Conservation (phyloP, 2,329 filamentous ascomycete species). For the Pseudogymnoascus sp. region DNA sequence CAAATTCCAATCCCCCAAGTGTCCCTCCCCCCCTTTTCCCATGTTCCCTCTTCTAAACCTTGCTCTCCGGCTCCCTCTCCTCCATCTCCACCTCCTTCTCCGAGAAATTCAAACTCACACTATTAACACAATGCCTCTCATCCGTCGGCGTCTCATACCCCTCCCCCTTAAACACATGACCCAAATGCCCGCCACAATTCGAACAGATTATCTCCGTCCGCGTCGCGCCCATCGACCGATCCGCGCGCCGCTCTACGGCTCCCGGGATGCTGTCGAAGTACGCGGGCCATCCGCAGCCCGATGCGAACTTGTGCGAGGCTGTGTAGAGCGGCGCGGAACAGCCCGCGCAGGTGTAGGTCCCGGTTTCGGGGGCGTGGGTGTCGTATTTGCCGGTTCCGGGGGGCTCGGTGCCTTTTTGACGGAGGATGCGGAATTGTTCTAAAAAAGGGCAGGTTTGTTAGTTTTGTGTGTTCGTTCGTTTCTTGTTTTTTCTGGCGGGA, state of each 20-base stretch:
- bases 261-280: slow-evolving; percentile 95
- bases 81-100: slow-evolving; percentile 49
- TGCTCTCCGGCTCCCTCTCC: slow-evolving; percentile 29
- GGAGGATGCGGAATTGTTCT: slow-evolving; percentile 95
- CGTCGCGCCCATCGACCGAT: slow-evolving; percentile 70
- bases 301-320: slow-evolving; percentile 90
- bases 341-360: slow-evolving; percentile 80
- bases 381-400: slow-evolving; percentile 77
- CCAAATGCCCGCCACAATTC: slow-evolving; percentile 88
- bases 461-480: not conserved
- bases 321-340: slow-evolving; percentile 87
- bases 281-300: slow-evolving; percentile 93
- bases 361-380: slow-evolving; percentile 68
- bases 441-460: not conserved
- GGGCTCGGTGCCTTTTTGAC: slow-evolving; percentile 83
- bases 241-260: slow-evolving; percentile 74
- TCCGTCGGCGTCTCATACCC: slow-evolving; percentile 78
- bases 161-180: slow-evolving; percentile 89
- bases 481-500: not conserved
- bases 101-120: slow-evolving; percentile 74
- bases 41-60: slow-evolving; percentile 23
- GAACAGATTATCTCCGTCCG: slow-evolving; percentile 90
- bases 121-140: slow-evolving; percentile 96
- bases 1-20: not conserved
- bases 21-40: not conserved